A percentile compares a stretch with the other conserved stretches of the same genome.
phyloP scores from a whole-genome alignment of 148 eudicot genomes.

The Rhododendron ovatum region DNA sequence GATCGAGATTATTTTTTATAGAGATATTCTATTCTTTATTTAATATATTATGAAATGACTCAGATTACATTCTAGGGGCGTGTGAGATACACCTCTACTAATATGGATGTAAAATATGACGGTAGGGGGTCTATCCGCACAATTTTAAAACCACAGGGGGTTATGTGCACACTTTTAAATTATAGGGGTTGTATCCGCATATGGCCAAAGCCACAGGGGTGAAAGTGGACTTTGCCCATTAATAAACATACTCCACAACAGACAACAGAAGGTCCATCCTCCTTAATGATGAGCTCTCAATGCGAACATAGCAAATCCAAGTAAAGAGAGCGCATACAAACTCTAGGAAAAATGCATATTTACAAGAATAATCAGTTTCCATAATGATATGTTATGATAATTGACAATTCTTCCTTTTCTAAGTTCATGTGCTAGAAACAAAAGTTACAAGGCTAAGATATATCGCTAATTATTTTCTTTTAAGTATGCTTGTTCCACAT shows the following conservation, averaged over 20 bases:
- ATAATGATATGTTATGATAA: not conserved
- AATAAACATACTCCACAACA: not conserved
- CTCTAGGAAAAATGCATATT: not conserved
- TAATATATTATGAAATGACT: too few species aligned
- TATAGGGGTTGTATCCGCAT: too few species aligned
- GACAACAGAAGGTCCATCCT: not conserved
- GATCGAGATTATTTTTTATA: too few species aligned
- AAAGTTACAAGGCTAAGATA: not conserved
- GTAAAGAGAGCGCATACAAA: not conserved
- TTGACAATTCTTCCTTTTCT: not conserved
- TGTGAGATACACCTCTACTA: too few species aligned
- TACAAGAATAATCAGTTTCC: not conserved
- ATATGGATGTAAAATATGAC: too few species aligned
- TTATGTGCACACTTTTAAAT: too few species aligned
- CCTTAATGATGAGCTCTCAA: not conserved
- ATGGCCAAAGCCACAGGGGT: too few species aligned
- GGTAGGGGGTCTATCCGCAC: too few species aligned
- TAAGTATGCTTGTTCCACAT: not conserved
- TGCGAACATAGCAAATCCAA: not conserved
- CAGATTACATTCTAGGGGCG: too few species aligned
- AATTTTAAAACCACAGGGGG: too few species aligned
- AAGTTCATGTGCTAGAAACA: not conserved
- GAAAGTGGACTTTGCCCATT: not conserved
- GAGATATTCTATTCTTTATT: too few species aligned
- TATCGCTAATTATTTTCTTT: not conserved